Evolutionary conservation across 106 monocot species (phyloP).

Genomic region (Acorus gramineus): DNA sequence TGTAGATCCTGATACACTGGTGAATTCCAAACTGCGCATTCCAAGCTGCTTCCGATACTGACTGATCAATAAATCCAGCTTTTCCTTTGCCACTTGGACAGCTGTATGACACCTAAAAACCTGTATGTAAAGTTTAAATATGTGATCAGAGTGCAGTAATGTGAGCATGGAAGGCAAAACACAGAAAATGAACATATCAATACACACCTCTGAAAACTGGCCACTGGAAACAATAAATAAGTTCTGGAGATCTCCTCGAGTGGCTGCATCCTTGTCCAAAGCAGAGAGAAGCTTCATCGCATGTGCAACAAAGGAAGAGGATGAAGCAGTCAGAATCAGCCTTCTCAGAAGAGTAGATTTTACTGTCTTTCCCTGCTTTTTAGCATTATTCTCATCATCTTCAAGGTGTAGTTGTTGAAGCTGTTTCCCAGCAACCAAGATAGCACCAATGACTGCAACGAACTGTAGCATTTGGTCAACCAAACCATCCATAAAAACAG

Average conservation of each 20-base stretch:
- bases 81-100: slow-evolving; percentile 50
- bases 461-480: slow-evolving; percentile 34
- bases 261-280: slow-evolving; percentile 79
- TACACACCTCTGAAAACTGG: slow-evolving; percentile 78
- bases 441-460: slow-evolving; percentile 53
- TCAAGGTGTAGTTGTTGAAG: slow-evolving; percentile 54
- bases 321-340: slow-evolving; percentile 75
- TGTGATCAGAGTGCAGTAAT: no score
- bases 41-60: slow-evolving; percentile 71
- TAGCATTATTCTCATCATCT: slow-evolving; percentile 16
- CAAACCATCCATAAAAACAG: background rate
- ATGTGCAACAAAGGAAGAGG: slow-evolving; percentile 49
- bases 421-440: slow-evolving; percentile 69
- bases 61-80: slow-evolving; percentile 58
- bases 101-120: slow-evolving; percentile 39
- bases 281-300: slow-evolving; percentile 65
- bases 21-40: slow-evolving; percentile 70
- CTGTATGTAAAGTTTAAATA: slow-evolving; percentile 19
- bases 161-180: no score
- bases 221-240: slow-evolving; percentile 49
- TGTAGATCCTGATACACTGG: slow-evolving; percentile 69
- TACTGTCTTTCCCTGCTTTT: slow-evolving; percentile 14
- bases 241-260: slow-evolving; percentile 58
- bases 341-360: slow-evolving; percentile 73
- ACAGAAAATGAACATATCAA: background rate